Conservation (phyloP, 495 filamentous ascomycete species). For the Astrocystis sublimbata region DNA sequence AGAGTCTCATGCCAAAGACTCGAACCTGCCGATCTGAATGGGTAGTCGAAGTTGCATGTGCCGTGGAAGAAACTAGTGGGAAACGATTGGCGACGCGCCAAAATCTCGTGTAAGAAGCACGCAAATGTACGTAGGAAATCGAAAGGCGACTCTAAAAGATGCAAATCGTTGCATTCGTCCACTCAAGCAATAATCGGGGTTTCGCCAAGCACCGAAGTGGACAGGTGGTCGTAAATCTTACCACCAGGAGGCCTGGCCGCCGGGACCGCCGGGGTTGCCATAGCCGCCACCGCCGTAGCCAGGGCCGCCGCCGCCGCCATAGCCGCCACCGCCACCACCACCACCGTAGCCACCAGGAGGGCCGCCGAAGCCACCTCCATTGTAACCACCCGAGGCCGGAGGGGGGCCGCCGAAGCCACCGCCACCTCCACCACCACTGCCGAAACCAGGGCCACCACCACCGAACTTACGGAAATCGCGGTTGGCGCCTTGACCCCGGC, state of each 20-base stretch:
- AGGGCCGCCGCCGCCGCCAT: slow-evolving; percentile 43
- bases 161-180: slow-evolving; percentile 14
- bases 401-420: slow-evolving; percentile 53
- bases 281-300: slow-evolving; percentile 70
- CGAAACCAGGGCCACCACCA: slow-evolving; percentile 56
- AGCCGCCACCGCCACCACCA: slow-evolving; percentile 63
- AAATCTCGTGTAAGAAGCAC: slow-evolving; percentile 32
- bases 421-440: slow-evolving; percentile 36
- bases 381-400: slow-evolving; percentile 37
- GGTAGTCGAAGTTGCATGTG: slow-evolving; percentile 39
- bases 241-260: slow-evolving; percentile 92
- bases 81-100: slow-evolving; percentile 22
- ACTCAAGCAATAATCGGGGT: not conserved
- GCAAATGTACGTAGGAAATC: slow-evolving; percentile 39
- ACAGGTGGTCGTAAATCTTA: slow-evolving; percentile 52
- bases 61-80: slow-evolving; percentile 42
- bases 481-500: slow-evolving; percentile 67
- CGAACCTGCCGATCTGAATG: slow-evolving; percentile 36
- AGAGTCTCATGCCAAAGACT: slow-evolving; percentile 39
- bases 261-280: slow-evolving; percentile 82
- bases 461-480: slow-evolving; percentile 87
- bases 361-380: slow-evolving; percentile 55
- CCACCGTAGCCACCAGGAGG: slow-evolving; percentile 68
- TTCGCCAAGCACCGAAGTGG: slow-evolving; percentile 8
- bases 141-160: slow-evolving; percentile 38